These are phyloP conservation scores for Didymosphaeria variabile DNA, from an alignment of 2,329 filamentous ascomycete genomes.

Conservation along the genomic window DNA sequence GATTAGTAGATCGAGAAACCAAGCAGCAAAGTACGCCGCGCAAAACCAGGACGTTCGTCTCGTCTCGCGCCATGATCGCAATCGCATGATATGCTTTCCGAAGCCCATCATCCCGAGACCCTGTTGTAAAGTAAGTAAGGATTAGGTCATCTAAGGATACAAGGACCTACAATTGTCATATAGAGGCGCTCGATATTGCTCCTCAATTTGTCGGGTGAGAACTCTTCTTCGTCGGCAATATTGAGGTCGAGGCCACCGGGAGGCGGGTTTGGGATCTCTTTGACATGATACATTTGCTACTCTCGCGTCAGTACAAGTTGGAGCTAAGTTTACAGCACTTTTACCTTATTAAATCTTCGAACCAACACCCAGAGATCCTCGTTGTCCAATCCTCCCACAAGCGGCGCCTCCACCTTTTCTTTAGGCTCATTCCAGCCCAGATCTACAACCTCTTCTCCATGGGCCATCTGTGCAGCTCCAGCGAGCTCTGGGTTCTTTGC, in stretches of 20 bases:
- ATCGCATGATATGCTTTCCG: constrained; percentile 76
- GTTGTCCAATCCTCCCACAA: constrained; percentile 74
- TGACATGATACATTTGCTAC: constrained; percentile 74
- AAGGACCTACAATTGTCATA: constrained; percentile 69
- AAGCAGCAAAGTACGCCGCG: constrained; percentile 69
- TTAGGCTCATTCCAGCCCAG: constrained; percentile 74
- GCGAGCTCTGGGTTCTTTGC: constrained; percentile 52
- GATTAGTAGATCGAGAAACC: constrained; percentile 75
- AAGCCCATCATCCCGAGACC: constrained; percentile 71
- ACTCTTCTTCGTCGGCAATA: constrained; percentile 82
- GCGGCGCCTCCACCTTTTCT: constrained; percentile 63
- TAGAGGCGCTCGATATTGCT: constrained; percentile 82
- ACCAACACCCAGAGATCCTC: constrained; percentile 78
- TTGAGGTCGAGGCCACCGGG: constrained; percentile 80
- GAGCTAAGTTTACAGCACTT: not conserved
- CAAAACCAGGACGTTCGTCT: constrained; percentile 74
- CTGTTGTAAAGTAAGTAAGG: constrained; percentile 29
- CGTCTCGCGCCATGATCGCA: constrained; percentile 82
- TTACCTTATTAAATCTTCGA: constrained; percentile 76
- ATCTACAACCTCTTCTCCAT: constrained; percentile 66
- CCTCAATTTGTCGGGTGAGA: constrained; percentile 83
- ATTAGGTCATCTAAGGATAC: not conserved
- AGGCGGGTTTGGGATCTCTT: constrained; percentile 67
- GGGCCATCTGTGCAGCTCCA: constrained; percentile 55
- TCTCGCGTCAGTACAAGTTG: not conserved